Conservation (phyloP, 2,329 filamentous ascomycete species). For the Ophiostoma sp. region DNA sequence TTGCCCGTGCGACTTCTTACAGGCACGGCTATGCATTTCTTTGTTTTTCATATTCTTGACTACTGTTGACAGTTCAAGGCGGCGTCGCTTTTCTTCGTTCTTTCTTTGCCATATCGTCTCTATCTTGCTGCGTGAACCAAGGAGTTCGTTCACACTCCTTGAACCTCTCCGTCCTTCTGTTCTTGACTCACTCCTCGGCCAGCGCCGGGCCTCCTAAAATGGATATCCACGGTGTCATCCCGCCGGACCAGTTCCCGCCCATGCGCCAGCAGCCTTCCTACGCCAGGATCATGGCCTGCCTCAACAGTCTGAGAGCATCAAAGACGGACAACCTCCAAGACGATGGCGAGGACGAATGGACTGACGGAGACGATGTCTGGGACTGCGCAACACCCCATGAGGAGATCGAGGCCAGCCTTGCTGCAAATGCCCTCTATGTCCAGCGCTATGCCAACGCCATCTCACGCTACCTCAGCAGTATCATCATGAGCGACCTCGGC, state of each 20-base stretch:
- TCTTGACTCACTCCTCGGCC: too few species aligned
- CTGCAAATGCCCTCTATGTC: slow-evolving; percentile 40
- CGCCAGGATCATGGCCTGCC: slow-evolving; percentile 55
- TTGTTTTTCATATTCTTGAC: not conserved
- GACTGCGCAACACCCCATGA: slow-evolving; percentile 42
- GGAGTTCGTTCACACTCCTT: too few species aligned
- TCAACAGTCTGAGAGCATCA: slow-evolving; percentile 63
- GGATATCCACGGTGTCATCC: slow-evolving; percentile 8
- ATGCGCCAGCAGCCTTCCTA: slow-evolving; percentile 70
- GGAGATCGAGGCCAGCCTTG: slow-evolving; percentile 40
- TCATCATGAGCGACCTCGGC: slow-evolving; percentile 59
- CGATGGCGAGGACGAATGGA: not conserved
- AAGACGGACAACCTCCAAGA: slow-evolving; percentile 41
- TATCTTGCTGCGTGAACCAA: too few species aligned
- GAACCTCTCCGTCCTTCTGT: too few species aligned
- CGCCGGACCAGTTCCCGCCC: slow-evolving; percentile 64
- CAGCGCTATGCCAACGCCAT: slow-evolving; percentile 40
- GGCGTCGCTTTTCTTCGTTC: too few species aligned
- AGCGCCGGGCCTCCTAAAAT: not conserved
- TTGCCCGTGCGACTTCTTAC: not conserved
- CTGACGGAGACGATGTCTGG: slow-evolving; percentile 49
- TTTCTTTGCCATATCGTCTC: too few species aligned
- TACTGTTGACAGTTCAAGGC: too few species aligned
- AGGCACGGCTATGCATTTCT: not conserved
- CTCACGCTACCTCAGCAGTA: slow-evolving; percentile 60